A percentile compares a stretch with the other conserved stretches of the same genome.
Evolutionary conservation across 2,329 filamentous ascomycete species (phyloP).

Genomic region (Ascocoryne sarcoides): DNA sequence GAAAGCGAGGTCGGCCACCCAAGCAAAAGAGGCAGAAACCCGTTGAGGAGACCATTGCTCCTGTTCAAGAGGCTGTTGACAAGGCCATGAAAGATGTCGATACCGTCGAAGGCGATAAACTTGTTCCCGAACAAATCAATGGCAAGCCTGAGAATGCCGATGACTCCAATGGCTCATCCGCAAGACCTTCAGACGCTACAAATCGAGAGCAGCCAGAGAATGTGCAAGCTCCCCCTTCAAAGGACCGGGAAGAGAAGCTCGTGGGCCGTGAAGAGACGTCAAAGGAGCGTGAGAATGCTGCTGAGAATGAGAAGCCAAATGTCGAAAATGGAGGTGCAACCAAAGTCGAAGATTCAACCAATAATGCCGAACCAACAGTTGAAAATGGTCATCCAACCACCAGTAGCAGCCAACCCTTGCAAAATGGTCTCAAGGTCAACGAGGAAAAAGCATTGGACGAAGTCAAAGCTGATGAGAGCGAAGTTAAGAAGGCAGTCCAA

Average conservation of each 20-base stretch:
- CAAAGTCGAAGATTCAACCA: background rate
- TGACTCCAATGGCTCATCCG: too few relatives aligned
- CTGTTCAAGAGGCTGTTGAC: conserved; percentile 21
- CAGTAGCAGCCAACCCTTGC: too few relatives aligned
- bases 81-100: conserved; percentile 18
- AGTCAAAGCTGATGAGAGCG: conserved; percentile 24
- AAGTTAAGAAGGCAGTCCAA: conserved; percentile 20
- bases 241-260: background rate
- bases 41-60: conserved; percentile 19
- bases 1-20: conserved; percentile 31
- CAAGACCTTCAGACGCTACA: too few relatives aligned
- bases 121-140: conserved; percentile 1
- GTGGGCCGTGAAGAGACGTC: background rate
- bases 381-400: too few relatives aligned
- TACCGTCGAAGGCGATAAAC: conserved; percentile 14
- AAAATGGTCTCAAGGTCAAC: conserved; percentile 14
- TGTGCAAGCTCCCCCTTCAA: background rate
- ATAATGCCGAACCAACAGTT: background rate
- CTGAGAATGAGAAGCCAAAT: conserved; percentile 9
- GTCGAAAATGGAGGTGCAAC: conserved; percentile 6
- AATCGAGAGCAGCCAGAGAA: too few relatives aligned
- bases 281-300: conserved; percentile 8
- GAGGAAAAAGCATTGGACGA: conserved; percentile 25
- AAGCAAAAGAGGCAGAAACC: conserved; percentile 27
- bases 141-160: background rate